Conservation (phyloP, 2,329 filamentous ascomycete genomes). For the Aspergillus fumigatiaffinis region DNA sequence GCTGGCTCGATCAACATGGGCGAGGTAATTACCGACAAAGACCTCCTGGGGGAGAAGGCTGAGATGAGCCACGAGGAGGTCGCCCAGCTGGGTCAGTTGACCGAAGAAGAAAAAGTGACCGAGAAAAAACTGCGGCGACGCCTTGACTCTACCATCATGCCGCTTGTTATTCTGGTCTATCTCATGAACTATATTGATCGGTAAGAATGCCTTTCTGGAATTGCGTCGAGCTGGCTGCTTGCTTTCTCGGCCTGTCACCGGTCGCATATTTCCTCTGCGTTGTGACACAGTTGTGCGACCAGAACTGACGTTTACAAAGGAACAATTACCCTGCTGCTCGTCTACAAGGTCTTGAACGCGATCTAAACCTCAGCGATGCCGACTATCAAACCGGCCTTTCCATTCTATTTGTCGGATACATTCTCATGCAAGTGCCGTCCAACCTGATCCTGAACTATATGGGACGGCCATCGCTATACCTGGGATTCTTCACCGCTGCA, state of each 20-base stretch:
- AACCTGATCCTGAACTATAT: conserved; percentile 43
- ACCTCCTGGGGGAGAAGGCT: conserved; percentile 15
- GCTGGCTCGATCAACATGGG: neutral
- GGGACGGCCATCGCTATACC: conserved; percentile 41
- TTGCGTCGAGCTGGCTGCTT: neutral
- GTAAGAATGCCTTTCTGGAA: conserved; percentile 15
- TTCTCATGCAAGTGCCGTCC: conserved; percentile 46
- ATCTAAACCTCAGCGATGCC: conserved; percentile 31
- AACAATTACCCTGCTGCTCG: conserved; percentile 48
- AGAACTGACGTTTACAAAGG: conserved; percentile 7
- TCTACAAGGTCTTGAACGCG: conserved; percentile 39
- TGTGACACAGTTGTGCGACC: neutral
- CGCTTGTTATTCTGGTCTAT: conserved; percentile 40
- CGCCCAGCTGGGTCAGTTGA: conserved; percentile 33
- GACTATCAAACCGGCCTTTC: conserved; percentile 42
- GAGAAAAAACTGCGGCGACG: conserved; percentile 37
- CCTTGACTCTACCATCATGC: conserved; percentile 40
- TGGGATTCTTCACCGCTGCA: conserved; percentile 43
- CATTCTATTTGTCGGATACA: conserved; percentile 44
- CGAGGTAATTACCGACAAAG: conserved; percentile 7
- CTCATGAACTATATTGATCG: conserved; percentile 46
- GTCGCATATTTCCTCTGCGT: neutral
- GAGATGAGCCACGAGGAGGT: conserved; percentile 19
- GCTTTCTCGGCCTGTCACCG: neutral
- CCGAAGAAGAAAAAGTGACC: conserved; percentile 30